Evolutionary conservation across 805 yeast species (phyloP).

Genomic region (Teunomyces atbi): DNA sequence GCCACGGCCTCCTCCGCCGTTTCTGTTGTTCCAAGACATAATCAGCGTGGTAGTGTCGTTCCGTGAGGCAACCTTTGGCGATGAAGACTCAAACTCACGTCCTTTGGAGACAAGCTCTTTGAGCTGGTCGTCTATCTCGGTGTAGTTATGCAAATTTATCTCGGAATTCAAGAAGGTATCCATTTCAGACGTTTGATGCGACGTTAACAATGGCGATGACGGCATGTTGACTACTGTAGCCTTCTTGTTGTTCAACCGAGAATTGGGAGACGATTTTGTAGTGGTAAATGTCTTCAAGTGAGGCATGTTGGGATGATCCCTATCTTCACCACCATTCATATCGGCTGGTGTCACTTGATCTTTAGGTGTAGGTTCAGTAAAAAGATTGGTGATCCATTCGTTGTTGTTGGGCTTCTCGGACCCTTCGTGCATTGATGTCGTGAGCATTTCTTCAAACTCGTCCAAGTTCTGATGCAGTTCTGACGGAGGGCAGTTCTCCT

Average conservation of each 20-base stretch:
- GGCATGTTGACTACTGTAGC: constrained; percentile 35
- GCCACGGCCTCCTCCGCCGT: too few relatives aligned
- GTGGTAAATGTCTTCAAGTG: constrained; percentile 29
- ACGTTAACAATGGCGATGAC: constrained; percentile 36
- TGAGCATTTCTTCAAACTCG: constrained; percentile 26
- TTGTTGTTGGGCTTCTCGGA: constrained; percentile 34
- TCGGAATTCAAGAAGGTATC: constrained; percentile 16
- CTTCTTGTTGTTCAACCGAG: constrained; percentile 16
- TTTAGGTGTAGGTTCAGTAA: constrained; percentile 41
- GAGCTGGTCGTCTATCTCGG: constrained; percentile 20
- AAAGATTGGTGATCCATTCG: constrained; percentile 45
- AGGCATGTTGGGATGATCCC: constrained; percentile 28
- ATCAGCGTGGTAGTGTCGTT: constrained; percentile 35
- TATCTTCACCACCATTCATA: constrained; percentile 14
- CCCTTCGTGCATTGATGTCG: constrained; percentile 17
- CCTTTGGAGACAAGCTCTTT: constrained; percentile 15
- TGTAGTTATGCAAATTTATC: constrained; percentile 11
- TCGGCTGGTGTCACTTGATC: constrained; percentile 28
- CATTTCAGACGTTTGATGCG: constrained; percentile 14
- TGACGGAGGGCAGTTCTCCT: constrained; percentile 26
- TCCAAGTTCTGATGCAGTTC: constrained; percentile 9
- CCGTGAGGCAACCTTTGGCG: constrained; percentile 33
- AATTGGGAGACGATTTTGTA: constrained; percentile 22
- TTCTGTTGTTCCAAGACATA: constrained; percentile 20
- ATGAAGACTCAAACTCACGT: constrained; percentile 22